A percentile compares a stretch with the other conserved stretches of the same genome.
Evolutionary conservation across 2,329 filamentous ascomycete species (phyloP).

Genomic region (Cytospora leucostoma): DNA sequence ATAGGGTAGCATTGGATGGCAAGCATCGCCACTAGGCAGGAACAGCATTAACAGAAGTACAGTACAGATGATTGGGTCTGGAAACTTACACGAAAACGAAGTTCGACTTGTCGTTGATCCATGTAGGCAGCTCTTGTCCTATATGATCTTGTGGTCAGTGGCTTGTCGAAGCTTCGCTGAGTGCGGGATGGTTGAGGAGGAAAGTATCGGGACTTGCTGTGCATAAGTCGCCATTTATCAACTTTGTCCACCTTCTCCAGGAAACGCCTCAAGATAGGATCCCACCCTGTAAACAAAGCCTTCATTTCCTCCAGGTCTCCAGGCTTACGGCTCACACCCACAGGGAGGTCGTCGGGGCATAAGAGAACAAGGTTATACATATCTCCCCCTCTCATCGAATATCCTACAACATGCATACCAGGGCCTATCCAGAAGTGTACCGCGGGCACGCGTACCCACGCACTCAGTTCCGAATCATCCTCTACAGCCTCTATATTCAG

Average conservation of each 20-base stretch:
- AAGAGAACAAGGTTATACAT: slow-evolving; percentile 69
- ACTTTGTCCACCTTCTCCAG: slow-evolving; percentile 56
- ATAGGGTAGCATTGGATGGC: slow-evolving; percentile 65
- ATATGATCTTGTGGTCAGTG: background rate
- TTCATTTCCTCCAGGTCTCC: slow-evolving; percentile 64
- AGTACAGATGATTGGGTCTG: slow-evolving; percentile 36
- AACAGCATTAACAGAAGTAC: background rate
- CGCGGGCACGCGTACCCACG: slow-evolving; percentile 53
- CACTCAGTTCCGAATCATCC: slow-evolving; percentile 49
- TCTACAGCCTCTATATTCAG: slow-evolving; percentile 53
- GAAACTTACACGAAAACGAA: slow-evolving; percentile 50
- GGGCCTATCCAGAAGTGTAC: slow-evolving; percentile 67
- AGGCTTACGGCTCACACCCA: slow-evolving; percentile 48
- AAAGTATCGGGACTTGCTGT: slow-evolving; percentile 37
- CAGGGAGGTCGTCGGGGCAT: slow-evolving; percentile 58
- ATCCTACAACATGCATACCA: slow-evolving; percentile 61
- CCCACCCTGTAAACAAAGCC: slow-evolving; percentile 62
- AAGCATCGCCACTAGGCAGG: slow-evolving; percentile 55
- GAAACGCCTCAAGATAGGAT: slow-evolving; percentile 54
- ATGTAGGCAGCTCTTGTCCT: slow-evolving; percentile 51
- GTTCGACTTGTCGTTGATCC: slow-evolving; percentile 55
- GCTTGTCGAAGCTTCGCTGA: background rate
- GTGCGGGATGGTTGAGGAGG: too few species aligned
- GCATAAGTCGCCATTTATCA: slow-evolving; percentile 71
- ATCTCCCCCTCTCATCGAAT: slow-evolving; percentile 58